Conservation (phyloP, 2,329 filamentous ascomycete species). For the Hymenotorrendiella dingleyae region DNA sequence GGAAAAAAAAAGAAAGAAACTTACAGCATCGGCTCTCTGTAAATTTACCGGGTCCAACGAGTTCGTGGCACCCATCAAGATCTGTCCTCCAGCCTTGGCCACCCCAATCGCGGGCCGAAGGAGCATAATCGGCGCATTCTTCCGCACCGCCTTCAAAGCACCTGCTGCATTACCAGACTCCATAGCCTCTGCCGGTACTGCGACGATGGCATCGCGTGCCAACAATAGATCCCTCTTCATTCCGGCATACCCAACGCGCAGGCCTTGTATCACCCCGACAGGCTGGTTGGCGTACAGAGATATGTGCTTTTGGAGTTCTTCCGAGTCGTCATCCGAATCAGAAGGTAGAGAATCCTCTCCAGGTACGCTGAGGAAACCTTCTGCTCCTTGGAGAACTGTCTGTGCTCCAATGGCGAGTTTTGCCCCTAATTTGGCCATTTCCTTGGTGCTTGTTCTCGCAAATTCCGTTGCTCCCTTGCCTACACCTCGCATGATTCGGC, state of each 20-base stretch:
- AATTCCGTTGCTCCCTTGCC: slow-evolving; percentile 87
- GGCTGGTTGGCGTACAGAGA: slow-evolving; percentile 94
- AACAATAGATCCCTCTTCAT: slow-evolving; percentile 82
- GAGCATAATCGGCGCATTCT: slow-evolving; percentile 86
- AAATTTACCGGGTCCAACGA: slow-evolving; percentile 78
- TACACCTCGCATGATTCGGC: slow-evolving; percentile 83
- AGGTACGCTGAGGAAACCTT: slow-evolving; percentile 61
- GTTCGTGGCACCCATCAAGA: slow-evolving; percentile 87
- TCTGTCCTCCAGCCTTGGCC: slow-evolving; percentile 81
- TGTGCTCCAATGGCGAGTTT: slow-evolving; percentile 94
- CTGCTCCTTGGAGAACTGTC: slow-evolving; percentile 82
- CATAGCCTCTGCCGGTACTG: slow-evolving; percentile 85
- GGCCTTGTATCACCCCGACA: slow-evolving; percentile 77
- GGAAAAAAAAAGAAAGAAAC: too few relatives aligned
- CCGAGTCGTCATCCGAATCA: slow-evolving; percentile 56
- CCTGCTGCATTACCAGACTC: slow-evolving; percentile 77
- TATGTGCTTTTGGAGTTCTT: slow-evolving; percentile 70
- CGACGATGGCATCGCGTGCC: slow-evolving; percentile 86
- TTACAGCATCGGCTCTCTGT: slow-evolving; percentile 80
- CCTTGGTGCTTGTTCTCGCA: slow-evolving; percentile 86
- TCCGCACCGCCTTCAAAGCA: slow-evolving; percentile 71
- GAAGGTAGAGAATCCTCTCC: slow-evolving; percentile 29
- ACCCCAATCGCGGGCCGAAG: slow-evolving; percentile 86
- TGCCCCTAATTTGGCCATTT: slow-evolving; percentile 88
- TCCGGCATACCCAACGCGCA: slow-evolving; percentile 75